These are phyloP conservation scores for Bremia lactucae DNA, from an alignment of 352 stramenopile species.

Conservation along the genomic window DNA sequence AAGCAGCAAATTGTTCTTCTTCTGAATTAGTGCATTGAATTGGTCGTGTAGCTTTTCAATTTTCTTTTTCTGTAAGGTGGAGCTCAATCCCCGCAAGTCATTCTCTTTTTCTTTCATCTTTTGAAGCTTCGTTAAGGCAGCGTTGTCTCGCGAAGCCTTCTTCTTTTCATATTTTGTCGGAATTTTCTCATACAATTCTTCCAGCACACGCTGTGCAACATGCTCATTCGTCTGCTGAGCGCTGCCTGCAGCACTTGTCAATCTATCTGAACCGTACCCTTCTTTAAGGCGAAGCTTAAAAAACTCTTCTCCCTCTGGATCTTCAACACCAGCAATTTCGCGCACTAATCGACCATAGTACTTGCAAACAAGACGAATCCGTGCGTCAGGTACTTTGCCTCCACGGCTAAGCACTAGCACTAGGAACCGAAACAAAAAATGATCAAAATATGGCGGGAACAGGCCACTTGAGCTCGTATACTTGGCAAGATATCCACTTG, in stretches of 20 bases:
- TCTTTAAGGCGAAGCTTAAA: slow-evolving; percentile 82
- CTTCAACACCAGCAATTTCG: slow-evolving; percentile 86
- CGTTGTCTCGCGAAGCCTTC: slow-evolving; percentile 25
- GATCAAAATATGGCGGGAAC: slow-evolving; percentile 83
- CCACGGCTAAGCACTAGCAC: slow-evolving; percentile 68
- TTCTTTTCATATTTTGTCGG: slow-evolving; percentile 33
- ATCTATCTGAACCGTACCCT: slow-evolving; percentile 66
- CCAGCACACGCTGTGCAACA: slow-evolving; percentile 63
- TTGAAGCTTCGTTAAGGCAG: slow-evolving; percentile 32
- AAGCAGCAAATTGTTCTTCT: slow-evolving; percentile 64
- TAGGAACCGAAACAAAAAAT: slow-evolving; percentile 86
- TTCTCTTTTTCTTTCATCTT: slow-evolving; percentile 61
- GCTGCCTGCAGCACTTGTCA: slow-evolving; percentile 29
- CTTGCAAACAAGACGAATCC: slow-evolving; percentile 88
- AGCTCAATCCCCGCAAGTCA: slow-evolving; percentile 58
- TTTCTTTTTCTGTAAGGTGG: slow-evolving; percentile 71
- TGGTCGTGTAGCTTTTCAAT: slow-evolving; percentile 77
- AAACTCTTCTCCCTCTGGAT: slow-evolving; percentile 84
- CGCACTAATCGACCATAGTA: slow-evolving; percentile 88
- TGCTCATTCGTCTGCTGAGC: slow-evolving; percentile 41
- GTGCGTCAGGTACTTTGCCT: slow-evolving; percentile 84
- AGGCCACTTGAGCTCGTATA: slow-evolving; percentile 54
- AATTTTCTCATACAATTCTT: slow-evolving; percentile 46
- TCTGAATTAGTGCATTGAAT: slow-evolving; percentile 64
- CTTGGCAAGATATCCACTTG: slow-evolving; percentile 83